Base-by-base conservation (phyloP, 768 basidiomycete genomes). In the Suillus variegatus region DNA sequence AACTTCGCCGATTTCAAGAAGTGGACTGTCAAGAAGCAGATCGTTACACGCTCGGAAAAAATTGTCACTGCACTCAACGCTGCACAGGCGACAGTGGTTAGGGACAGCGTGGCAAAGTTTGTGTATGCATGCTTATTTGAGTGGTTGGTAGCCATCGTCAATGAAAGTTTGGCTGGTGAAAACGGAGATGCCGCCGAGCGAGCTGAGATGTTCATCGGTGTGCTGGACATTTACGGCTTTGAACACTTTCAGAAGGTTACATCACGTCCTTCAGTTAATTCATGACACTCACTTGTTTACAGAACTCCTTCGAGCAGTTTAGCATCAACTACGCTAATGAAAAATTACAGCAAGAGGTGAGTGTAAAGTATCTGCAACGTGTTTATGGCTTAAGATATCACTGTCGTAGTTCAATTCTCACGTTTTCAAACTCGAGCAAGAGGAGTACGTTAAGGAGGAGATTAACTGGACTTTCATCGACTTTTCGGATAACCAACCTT, bases 391-490 rank as follows among this genome's bases (percentile, higher is more conserved):
- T 55, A 76, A 62, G 4, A 13, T 14, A 49, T 63, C 41, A 41
- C 46, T 12, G 64, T 51, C 64, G 8, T 69, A 97, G 93, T 99
- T 99, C 82, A 99, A 99, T 72, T 97, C 97, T 1, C 97, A 99
- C 75, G 97, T 99, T 58, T 95, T 95, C 87, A 96, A 99, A 83
- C 88, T 99, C 49, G 97, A 99, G 75, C 97, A 99, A 81, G 97
- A 99, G 76, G 97, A 99, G 79, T 99, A 99, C 74, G 88, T 99
- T 61, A 94, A 97, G 69, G 97, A 99, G 75, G 85, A 97, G 78
- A 99, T 99, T 75, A 95, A 97, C 76, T 99, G 97, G 97, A 98
- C 93, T 10, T 99, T 99, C 79, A 99, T 99, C 76, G 97, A 99
- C 73, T 99, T 97, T 77, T 94, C 94, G 12, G 97, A 99, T 78